phyloP scores from a whole-genome alignment of 768 basidiomycete genomes.

The Auricularia sp. region DNA sequence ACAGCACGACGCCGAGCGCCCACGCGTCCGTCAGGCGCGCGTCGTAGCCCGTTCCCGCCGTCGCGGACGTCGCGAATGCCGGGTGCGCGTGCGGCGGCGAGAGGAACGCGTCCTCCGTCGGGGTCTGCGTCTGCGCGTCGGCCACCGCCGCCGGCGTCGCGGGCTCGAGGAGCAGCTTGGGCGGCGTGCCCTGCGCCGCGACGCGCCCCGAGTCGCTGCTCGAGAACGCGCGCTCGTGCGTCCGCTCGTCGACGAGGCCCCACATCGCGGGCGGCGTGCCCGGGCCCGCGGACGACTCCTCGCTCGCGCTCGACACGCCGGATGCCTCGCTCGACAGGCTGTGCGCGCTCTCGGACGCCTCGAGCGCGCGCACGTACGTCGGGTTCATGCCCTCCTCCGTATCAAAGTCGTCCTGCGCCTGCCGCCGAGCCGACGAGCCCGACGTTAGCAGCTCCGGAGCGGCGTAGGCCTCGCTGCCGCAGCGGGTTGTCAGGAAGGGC shows the following conservation, averaged over 20 bases:
- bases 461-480: conserved; percentile 83
- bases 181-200: background rate
- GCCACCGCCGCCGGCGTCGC: background rate
- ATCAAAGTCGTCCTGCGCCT: conserved; percentile 3
- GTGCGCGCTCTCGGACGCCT: background rate
- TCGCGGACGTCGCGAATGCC: conserved; percentile 14
- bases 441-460: conserved; percentile 62
- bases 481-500: conserved; percentile 64
- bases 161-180: background rate
- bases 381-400: background rate
- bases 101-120: background rate
- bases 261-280: background rate
- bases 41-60: conserved; percentile 48
- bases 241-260: background rate
- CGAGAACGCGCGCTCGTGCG: background rate
- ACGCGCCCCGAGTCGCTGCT: background rate
- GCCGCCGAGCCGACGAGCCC: conserved; percentile 13
- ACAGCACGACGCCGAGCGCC: conserved; percentile 85
- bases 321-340: background rate
- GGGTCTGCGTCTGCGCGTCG: background rate
- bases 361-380: background rate
- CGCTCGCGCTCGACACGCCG: background rate
- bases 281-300: background rate
- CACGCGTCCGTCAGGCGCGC: conserved; percentile 80
- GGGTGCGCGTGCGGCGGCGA: background rate